A percentile compares a stretch with the other conserved stretches of the same genome.
Evolutionary conservation across 352 stramenopile species (phyloP).

Genomic region (Thalassiosira hispida): DNA sequence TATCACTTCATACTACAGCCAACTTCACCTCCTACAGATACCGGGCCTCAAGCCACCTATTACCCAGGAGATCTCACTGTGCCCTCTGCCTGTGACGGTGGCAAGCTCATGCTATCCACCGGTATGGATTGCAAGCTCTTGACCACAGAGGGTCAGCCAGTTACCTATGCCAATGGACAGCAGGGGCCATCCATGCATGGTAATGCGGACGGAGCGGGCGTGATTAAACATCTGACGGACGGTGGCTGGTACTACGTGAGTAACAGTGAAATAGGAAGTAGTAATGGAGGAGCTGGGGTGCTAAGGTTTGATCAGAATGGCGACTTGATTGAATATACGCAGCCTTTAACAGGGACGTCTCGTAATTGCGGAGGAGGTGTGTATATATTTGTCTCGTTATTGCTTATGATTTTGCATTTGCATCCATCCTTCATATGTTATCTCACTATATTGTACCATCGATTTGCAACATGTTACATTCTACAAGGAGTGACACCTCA

Average conservation of each 20-base stretch:
- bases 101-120: constrained; percentile 12
- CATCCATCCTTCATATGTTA: not conserved
- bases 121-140: constrained; percentile 24
- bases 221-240: constrained; percentile 30
- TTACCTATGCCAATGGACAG: constrained; percentile 7
- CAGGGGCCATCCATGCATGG: constrained; percentile 39
- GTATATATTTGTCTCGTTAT: not conserved
- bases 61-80: not conserved
- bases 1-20: not conserved
- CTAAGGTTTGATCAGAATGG: constrained; percentile 22
- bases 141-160: not conserved
- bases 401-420: not conserved
- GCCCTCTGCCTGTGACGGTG: constrained; percentile 13
- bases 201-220: constrained; percentile 36
- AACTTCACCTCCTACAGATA: not conserved
- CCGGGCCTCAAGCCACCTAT: not conserved
- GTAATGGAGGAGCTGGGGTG: constrained; percentile 17
- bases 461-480: not conserved
- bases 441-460: not conserved
- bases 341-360: constrained; percentile 18
- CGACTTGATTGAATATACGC: constrained; percentile 28
- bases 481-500: constrained; percentile 32
- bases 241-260: constrained; percentile 30
- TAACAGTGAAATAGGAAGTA: constrained; percentile 23
- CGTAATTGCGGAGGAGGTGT: constrained; percentile 36